A percentile compares a stretch with the other conserved stretches of the same genome.
Evolutionary conservation across 1,284 basidiomycete species (phyloP).

Genomic region (Leccinum solheimii): DNA sequence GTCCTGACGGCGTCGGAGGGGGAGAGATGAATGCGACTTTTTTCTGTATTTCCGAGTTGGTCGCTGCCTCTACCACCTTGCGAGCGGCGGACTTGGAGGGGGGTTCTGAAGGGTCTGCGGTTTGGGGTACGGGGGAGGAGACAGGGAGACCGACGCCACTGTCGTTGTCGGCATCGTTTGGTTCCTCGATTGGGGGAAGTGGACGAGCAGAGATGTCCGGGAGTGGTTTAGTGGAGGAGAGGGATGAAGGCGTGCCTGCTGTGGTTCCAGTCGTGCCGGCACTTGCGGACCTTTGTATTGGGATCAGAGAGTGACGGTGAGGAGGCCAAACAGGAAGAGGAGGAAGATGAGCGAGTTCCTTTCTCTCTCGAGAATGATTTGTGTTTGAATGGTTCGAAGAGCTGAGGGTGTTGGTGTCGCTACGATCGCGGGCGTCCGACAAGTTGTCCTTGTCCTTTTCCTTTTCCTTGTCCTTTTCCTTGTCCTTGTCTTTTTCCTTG

Average conservation of each 20-base stretch:
- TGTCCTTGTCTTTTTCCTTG: conserved; percentile 47
- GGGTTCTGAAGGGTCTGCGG: conserved; percentile 39
- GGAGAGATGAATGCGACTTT: conserved; percentile 84
- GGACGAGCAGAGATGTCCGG: conserved; percentile 60
- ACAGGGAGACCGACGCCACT: neutral
- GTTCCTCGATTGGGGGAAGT: conserved; percentile 52
- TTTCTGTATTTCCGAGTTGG: conserved; percentile 56
- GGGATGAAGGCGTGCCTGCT: conserved; percentile 48
- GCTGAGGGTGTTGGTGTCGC: conserved; percentile 35
- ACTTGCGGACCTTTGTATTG: conserved; percentile 34
- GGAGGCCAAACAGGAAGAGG: conserved; percentile 58
- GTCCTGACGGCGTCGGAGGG: conserved; percentile 57
- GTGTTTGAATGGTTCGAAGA: conserved; percentile 29
- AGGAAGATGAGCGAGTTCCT: conserved; percentile 66
- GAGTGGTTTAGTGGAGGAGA: conserved; percentile 63
- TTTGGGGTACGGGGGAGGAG: conserved; percentile 29
- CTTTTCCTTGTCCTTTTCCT: conserved; percentile 43
- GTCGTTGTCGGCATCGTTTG: conserved; percentile 20
- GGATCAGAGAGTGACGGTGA: conserved; percentile 21
- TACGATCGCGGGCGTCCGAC: conserved; percentile 31
- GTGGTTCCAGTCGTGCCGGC: conserved; percentile 37
- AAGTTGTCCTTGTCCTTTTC: conserved; percentile 35
- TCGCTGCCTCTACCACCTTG: conserved; percentile 46
- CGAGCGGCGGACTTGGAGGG: conserved; percentile 53
- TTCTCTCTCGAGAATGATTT: conserved; percentile 41